Evolutionary conservation across 2,329 filamentous ascomycete species (phyloP).

Genomic region (Apiospora malaysiana): DNA sequence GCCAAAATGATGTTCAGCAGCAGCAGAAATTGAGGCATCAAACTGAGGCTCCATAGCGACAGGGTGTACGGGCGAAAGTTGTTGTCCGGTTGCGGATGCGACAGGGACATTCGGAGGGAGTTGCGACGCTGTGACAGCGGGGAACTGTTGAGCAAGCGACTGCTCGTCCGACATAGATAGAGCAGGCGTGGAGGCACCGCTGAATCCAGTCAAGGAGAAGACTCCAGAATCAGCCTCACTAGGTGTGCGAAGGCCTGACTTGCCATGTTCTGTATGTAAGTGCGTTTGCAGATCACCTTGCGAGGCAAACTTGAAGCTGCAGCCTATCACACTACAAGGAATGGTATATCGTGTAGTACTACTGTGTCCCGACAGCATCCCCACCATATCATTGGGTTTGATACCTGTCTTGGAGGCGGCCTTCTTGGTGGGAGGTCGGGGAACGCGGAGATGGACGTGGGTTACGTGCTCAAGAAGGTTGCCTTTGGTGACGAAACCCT

Average conservation of each 20-base stretch:
- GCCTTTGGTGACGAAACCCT: slow-evolving; percentile 76
- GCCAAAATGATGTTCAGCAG: background rate
- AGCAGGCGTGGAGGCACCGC: slow-evolving; percentile 24
- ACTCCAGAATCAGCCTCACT: slow-evolving; percentile 6
- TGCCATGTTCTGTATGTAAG: slow-evolving; percentile 40
- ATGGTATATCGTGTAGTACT: slow-evolving; percentile 50
- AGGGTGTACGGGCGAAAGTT: slow-evolving; percentile 18
- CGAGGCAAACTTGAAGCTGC: slow-evolving; percentile 53
- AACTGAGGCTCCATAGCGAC: background rate
- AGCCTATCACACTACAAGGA: slow-evolving; percentile 49
- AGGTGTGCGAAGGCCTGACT: slow-evolving; percentile 27
- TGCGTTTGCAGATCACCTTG: slow-evolving; percentile 57
- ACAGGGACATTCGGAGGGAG: background rate
- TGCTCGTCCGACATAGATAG: slow-evolving; percentile 23
- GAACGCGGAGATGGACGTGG: slow-evolving; percentile 75
- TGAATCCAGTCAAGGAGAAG: slow-evolving; percentile 14
- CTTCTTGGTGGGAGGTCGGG: slow-evolving; percentile 45
- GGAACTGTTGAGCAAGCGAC: slow-evolving; percentile 1
- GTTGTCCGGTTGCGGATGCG: slow-evolving; percentile 13
- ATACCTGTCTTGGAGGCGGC: slow-evolving; percentile 33
- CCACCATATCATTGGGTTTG: slow-evolving; percentile 42
- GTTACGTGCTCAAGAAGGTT: slow-evolving; percentile 85
- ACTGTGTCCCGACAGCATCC: slow-evolving; percentile 49
- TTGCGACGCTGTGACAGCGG: background rate
- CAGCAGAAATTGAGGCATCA: slow-evolving; percentile 1